Percentiles rank a stretch among this genome's conserved stretches.
These are phyloP conservation scores for Lunasporangiospora selenospora DNA, from an alignment of 192 early-diverging fungal species.

Conservation along the genomic window DNA sequence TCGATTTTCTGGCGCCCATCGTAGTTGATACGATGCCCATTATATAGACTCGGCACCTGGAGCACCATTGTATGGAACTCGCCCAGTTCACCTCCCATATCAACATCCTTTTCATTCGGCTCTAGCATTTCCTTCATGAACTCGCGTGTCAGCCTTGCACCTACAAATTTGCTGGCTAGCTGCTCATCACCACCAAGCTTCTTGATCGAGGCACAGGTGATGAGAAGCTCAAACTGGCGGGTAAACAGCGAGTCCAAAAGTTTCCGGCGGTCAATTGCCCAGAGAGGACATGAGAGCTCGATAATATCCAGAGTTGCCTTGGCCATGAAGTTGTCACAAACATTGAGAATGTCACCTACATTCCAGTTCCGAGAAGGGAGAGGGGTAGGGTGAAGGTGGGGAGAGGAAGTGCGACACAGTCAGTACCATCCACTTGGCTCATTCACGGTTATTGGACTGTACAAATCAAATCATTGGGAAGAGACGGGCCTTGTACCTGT, in stretches of 20 bases:
- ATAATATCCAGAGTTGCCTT: constrained; percentile 57
- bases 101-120: constrained; percentile 50
- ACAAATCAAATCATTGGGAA: too few relatives aligned
- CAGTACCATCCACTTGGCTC: too few relatives aligned
- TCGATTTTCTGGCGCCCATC: constrained; percentile 22
- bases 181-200: constrained; percentile 43
- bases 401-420: too few relatives aligned
- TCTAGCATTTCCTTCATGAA: constrained; percentile 49
- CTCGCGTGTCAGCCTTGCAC: constrained; percentile 42
- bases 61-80: constrained; percentile 78
- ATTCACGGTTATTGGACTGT: too few relatives aligned
- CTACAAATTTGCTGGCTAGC: constrained; percentile 51
- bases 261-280: constrained; percentile 54
- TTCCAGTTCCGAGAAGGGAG: too few relatives aligned
- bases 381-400: too few relatives aligned
- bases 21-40: constrained; percentile 25
- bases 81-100: constrained; percentile 69
- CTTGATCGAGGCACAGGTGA: constrained; percentile 50
- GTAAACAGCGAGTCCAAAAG: constrained; percentile 57
- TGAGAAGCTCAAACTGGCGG: constrained; percentile 36
- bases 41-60: constrained; percentile 57
- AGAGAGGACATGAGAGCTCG: constrained; percentile 59
- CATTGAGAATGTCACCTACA: constrained; percentile 64
- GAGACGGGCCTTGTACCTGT: too few relatives aligned
- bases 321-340: constrained; percentile 69